These are phyloP conservation scores for Litchi chinensis DNA, from an alignment of 345 rosid species.

Conservation along the genomic window DNA sequence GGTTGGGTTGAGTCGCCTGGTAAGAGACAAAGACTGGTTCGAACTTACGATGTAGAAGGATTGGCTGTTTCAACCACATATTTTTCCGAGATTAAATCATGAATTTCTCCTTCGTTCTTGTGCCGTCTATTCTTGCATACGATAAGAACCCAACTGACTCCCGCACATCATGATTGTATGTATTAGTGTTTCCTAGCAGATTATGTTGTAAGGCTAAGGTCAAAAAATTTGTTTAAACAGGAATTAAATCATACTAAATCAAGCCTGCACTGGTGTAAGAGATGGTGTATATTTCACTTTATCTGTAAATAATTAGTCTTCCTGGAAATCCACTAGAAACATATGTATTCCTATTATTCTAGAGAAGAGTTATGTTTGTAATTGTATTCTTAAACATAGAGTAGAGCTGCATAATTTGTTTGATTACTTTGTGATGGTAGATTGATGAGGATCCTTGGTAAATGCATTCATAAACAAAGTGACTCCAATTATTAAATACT, in stretches of 20 bases:
- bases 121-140: not conserved
- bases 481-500: too few species aligned
- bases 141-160: not conserved
- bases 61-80: conserved; percentile 84
- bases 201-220: too few species aligned
- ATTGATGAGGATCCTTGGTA: too few species aligned
- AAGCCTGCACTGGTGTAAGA: not conserved
- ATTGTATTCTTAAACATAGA: too few species aligned
- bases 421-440: too few species aligned
- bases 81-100: conserved; percentile 61
- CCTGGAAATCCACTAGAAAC: not conserved
- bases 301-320: not conserved
- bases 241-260: not conserved
- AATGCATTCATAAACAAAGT: too few species aligned
- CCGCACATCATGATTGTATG: not conserved
- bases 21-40: conserved; percentile 75
- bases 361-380: too few species aligned
- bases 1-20: conserved; percentile 77
- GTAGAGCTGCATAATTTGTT: too few species aligned
- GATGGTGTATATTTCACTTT: not conserved
- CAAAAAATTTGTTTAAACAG: too few species aligned
- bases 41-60: conserved; percentile 85
- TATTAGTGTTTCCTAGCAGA: too few species aligned
- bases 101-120: conserved; percentile 22
- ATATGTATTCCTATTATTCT: too few species aligned